Evolutionary conservation across 2,329 filamentous ascomycete genomes (phyloP), one percentile per base, ranked within the genome.

Genomic region (Ophiobolus disseminans): DNA sequence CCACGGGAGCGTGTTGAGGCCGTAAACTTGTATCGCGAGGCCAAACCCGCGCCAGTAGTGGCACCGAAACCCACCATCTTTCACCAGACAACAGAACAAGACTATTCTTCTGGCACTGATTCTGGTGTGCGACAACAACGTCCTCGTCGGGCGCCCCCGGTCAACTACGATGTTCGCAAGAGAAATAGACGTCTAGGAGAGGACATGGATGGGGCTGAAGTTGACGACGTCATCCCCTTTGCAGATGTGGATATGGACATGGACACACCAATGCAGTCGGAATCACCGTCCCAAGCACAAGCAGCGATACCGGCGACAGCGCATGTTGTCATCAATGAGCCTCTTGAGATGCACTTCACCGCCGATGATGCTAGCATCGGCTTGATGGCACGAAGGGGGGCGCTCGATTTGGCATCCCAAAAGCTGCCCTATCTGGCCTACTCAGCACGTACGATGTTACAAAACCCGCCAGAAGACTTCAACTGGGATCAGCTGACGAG

Each of bases 141-240:
- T 19, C 52, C 60, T 6, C 56, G 57, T 3, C 61, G 69, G n/a
- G 51, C 57, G 3, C 54, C 63, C 10, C 56, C 57, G 11, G 49
- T 62, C 11, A 59, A 73, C 13, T 72, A 72, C 20, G 64, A 57
- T 1, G 68, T 55, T 60, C 64, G 62, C 1, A 58, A 47, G 17
- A 53, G 50, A 14, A 50, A 38, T n/a, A 49, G 40, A 21, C 14
- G 16, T 11, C n/a, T 17, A 3, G 35, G 0, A 11, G 20, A 40
- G 35, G 28, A 17, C 8, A 5, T 39, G 5, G 28, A 51, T 6
- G 50, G 40, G 20, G 46, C 21, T 25, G 16, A 40, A 2, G n/a
- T 36, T 8, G 47, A 50, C 13, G 53, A 60, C 3, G 40, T 39
- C 7, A 25, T 35, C 10, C 39, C 49, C 6, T 45, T 40, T 4